Percentiles rank a stretch among this genome's conserved stretches.
Conservation (phyloP, 1,284 basidiomycete species). For the Irpex sp. region DNA sequence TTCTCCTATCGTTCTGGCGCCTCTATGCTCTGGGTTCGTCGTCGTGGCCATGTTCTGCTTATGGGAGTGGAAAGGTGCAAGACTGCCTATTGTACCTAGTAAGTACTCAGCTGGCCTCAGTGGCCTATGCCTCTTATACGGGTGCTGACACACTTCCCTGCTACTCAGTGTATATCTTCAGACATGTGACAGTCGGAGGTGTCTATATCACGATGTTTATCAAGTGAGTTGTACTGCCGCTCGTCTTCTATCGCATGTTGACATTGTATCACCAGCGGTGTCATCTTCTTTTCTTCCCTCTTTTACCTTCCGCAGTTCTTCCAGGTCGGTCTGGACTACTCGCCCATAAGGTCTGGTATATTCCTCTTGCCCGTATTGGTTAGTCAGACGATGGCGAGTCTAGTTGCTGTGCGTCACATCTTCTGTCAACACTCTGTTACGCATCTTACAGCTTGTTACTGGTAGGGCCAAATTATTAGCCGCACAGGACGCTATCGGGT, state of each 20-base stretch:
- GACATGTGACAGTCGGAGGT: slow-evolving; percentile 62
- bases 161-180: slow-evolving; percentile 66
- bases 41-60: slow-evolving; percentile 58
- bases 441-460: slow-evolving; percentile 2
- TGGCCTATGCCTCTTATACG: background rate
- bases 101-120: slow-evolving; percentile 19
- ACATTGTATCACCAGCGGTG: slow-evolving; percentile 33
- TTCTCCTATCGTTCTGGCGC: slow-evolving; percentile 60
- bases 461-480: slow-evolving; percentile 57
- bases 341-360: slow-evolving; percentile 57
- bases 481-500: slow-evolving; percentile 66
- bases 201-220: slow-evolving; percentile 68
- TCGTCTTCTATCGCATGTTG: too few species aligned
- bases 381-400: slow-evolving; percentile 56
- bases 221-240: slow-evolving; percentile 36
- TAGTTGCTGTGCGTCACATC: slow-evolving; percentile 41
- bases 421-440: background rate
- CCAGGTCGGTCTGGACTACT: slow-evolving; percentile 65
- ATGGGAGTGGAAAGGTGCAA: slow-evolving; percentile 71
- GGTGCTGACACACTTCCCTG: background rate
- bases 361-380: slow-evolving; percentile 65
- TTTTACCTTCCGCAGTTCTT: slow-evolving; percentile 76
- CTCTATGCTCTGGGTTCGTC: slow-evolving; percentile 53
- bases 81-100: slow-evolving; percentile 69
- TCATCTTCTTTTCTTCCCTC: slow-evolving; percentile 57